A percentile compares a stretch with the other conserved stretches of the same genome.
Conservation (phyloP, 805 yeast species). For the Ogataea salicorniae region DNA sequence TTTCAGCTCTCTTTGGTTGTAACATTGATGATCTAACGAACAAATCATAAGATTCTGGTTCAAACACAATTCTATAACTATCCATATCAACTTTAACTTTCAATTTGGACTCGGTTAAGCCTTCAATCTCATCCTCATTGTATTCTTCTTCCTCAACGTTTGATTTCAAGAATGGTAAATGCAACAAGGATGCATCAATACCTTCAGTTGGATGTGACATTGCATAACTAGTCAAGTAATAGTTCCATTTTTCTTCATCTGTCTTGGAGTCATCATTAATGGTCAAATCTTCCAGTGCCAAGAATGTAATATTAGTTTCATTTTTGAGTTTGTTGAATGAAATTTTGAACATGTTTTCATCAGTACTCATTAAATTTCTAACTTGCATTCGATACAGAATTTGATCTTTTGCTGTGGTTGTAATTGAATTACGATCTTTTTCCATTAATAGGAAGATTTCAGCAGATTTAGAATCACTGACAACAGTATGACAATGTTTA, state of each 20-base stretch:
- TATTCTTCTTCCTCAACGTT: conserved; percentile 47
- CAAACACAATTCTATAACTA: conserved; percentile 77
- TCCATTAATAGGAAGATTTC: conserved; percentile 81
- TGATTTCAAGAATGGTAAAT: conserved; percentile 70
- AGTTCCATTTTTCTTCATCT: conserved; percentile 83
- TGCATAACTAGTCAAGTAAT: conserved; percentile 86
- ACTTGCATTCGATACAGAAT: conserved; percentile 86
- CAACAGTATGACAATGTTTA: conserved; percentile 82
- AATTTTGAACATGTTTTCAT: conserved; percentile 91
- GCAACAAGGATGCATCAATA: conserved; percentile 68
- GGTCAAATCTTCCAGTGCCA: conserved; percentile 85
- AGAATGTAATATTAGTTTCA: conserved; percentile 67
- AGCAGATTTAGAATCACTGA: conserved; percentile 73
- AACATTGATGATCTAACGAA: conserved; percentile 60
- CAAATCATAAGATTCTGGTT: conserved; percentile 71
- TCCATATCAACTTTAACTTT: conserved; percentile 75
- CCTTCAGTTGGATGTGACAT: conserved; percentile 98
- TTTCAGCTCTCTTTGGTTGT: conserved; percentile 21
- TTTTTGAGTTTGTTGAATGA: conserved; percentile 52
- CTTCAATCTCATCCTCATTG: conserved; percentile 43
- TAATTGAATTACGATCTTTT: conserved; percentile 57
- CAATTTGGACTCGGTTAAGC: conserved; percentile 62
- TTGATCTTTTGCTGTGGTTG: conserved; percentile 79
- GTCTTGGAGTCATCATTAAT: conserved; percentile 57
- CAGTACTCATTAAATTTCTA: conserved; percentile 67